Conservation (phyloP, 2,329 filamentous ascomycete species). For the Diaporthe ilicicola region DNA sequence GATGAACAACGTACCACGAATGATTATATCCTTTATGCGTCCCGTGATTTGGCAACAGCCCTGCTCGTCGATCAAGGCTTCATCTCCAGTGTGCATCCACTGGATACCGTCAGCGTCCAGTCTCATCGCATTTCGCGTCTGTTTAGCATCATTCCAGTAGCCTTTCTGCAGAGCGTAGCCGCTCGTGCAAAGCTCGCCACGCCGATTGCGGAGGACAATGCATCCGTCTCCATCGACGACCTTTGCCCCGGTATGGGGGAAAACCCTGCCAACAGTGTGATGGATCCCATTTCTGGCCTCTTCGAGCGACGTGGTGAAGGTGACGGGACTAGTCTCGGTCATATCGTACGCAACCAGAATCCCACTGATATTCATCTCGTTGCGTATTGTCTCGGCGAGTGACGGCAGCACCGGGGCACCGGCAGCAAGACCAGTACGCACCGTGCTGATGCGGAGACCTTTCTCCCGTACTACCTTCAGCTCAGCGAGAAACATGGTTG, state of each 20-base stretch:
- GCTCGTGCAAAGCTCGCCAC: slow-evolving; percentile 79
- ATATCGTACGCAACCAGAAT: slow-evolving; percentile 76
- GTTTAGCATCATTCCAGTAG: slow-evolving; percentile 76
- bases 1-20: slow-evolving; percentile 61
- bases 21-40: slow-evolving; percentile 82
- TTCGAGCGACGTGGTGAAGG: slow-evolving; percentile 78
- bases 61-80: slow-evolving; percentile 72
- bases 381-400: slow-evolving; percentile 78
- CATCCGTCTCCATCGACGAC: slow-evolving; percentile 75
- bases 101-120: slow-evolving; percentile 61
- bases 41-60: slow-evolving; percentile 80
- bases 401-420: slow-evolving; percentile 79
- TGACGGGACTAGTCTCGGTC: slow-evolving; percentile 83
- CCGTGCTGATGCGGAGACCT: slow-evolving; percentile 55
- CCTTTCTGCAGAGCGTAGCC: slow-evolving; percentile 79
- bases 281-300: too few species aligned
- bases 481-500: slow-evolving; percentile 78
- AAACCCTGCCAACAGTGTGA: slow-evolving; percentile 76
- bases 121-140: slow-evolving; percentile 71
- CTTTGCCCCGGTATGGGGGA: slow-evolving; percentile 81
- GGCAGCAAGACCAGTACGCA: slow-evolving; percentile 82
- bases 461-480: slow-evolving; percentile 48
- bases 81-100: slow-evolving; percentile 75
- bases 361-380: slow-evolving; percentile 77
- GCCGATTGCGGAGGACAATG: slow-evolving; percentile 71